These are phyloP conservation scores for Syncephalastrum monosporum DNA, from an alignment of 371 early-diverging fungal species.

Conservation along the genomic window DNA sequence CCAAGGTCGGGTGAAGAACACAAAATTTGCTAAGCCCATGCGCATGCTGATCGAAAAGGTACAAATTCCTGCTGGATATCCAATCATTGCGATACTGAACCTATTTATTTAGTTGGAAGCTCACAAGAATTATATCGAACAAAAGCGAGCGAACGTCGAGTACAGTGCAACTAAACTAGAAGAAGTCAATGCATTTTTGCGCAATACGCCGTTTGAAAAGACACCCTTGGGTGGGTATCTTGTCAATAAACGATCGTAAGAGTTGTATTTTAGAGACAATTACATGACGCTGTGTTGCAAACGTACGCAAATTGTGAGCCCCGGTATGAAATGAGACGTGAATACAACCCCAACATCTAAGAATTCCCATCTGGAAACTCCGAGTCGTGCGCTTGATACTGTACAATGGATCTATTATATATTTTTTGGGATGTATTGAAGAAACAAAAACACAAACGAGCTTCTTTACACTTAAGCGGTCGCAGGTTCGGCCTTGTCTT, in stretches of 20 bases:
- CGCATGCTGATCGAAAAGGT: constrained; percentile 66
- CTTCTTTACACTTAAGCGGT: neutral
- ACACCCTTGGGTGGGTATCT: constrained; percentile 59
- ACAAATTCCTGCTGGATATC: constrained; percentile 4
- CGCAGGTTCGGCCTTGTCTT: constrained; percentile 13
- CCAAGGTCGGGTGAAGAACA: constrained; percentile 37
- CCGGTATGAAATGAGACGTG: neutral
- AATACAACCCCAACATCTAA: no score
- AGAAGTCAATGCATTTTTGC: constrained; percentile 60
- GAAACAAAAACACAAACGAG: no score
- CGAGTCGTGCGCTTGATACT: no score
- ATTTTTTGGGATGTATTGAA: no score
- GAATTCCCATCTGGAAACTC: no score
- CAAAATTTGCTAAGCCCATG: no score
- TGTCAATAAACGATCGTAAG: neutral
- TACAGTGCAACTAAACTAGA: constrained; percentile 74
- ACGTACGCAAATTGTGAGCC: no score
- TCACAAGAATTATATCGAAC: constrained; percentile 75
- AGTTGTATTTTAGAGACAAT: neutral
- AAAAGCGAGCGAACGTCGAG: constrained; percentile 70
- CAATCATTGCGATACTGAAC: neutral
- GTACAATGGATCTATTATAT: no score
- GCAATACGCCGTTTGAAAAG: constrained; percentile 44
- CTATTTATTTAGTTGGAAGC: constrained; percentile 61
- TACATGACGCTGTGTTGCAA: neutral